A percentile compares a stretch with the other conserved stretches of the same genome.
phyloP scores from a whole-genome alignment of 257 asterid genomes.

The Plantago ovata region DNA sequence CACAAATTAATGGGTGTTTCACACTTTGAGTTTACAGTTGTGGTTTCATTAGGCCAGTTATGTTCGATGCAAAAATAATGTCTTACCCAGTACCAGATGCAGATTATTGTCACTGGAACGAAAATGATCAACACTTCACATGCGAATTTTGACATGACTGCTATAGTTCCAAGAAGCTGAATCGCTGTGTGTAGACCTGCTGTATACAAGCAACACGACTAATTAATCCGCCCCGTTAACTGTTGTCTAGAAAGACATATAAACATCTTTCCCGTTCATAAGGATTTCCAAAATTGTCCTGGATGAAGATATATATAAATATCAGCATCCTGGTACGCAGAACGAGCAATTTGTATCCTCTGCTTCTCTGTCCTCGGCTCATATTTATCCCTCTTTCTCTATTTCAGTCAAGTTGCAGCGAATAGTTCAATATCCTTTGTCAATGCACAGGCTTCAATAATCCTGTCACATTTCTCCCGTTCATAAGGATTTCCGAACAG shows the following conservation, averaged over 20 bases:
- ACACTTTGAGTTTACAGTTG: not conserved
- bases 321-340: slow-evolving; percentile 29
- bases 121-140: slow-evolving; percentile 91
- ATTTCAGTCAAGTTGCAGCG: slow-evolving; percentile 75
- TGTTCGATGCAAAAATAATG: not conserved
- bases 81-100: slow-evolving; percentile 88
- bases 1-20: not conserved
- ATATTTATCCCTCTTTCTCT: slow-evolving; percentile 28
- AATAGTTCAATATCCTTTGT: slow-evolving; percentile 77
- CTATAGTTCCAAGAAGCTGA: slow-evolving; percentile 80
- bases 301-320: too few species aligned
- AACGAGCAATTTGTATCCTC: slow-evolving; percentile 29
- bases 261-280: slow-evolving; percentile 55
- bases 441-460: slow-evolving; percentile 77
- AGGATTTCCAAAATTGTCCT: too few species aligned
- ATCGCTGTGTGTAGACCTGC: slow-evolving; percentile 68
- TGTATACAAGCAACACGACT: slow-evolving; percentile 42
- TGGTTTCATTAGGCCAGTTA: not conserved
- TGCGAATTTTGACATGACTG: slow-evolving; percentile 90
- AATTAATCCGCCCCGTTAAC: slow-evolving; percentile 63
- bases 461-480: slow-evolving; percentile 50
- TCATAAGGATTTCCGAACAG: slow-evolving; percentile 69
- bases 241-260: slow-evolving; percentile 62
- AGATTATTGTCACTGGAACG: slow-evolving; percentile 82
- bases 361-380: slow-evolving; percentile 35